Evolutionary conservation across 1,139 yeast genomes (phyloP).

Genomic region (Protomyces arabidopsidicola): DNA sequence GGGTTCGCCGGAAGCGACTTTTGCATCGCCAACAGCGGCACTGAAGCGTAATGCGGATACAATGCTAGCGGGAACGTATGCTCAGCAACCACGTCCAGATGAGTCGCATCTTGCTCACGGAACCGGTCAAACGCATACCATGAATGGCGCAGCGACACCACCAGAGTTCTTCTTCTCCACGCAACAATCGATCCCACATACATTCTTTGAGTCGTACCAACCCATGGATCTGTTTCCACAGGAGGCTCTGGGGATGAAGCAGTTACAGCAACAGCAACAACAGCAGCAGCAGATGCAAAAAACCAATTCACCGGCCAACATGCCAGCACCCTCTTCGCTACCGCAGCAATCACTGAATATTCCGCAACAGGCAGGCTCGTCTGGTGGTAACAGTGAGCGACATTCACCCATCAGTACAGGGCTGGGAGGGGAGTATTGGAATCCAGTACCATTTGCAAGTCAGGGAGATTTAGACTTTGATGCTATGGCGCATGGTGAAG

Average conservation of each 20-base stretch:
- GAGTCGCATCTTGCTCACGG: neutral
- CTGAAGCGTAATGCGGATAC: conserved; percentile 13
- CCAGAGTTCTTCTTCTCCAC: conserved; percentile 41
- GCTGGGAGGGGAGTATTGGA: conserved; percentile 16
- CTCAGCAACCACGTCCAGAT: neutral
- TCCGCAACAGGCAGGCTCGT: neutral
- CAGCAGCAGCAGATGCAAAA: conserved; percentile 1
- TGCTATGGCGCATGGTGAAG: conserved; percentile 2
- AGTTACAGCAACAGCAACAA: neutral
- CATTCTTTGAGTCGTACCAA: conserved; percentile 40
- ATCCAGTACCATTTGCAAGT: conserved; percentile 5
- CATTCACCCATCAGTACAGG: neutral
- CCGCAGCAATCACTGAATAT: neutral
- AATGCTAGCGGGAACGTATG: conserved; percentile 6
- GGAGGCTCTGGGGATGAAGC: conserved; percentile 7
- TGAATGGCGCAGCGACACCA: conserved; percentile 28
- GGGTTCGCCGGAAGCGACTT: neutral
- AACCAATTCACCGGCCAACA: conserved; percentile 4
- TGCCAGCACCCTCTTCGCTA: conserved; percentile 1
- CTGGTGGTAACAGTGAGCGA: neutral
- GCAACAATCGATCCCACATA: conserved; percentile 37
- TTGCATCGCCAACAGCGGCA: neutral
- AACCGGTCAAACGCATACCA: neutral
- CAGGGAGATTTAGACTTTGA: conserved; percentile 23
- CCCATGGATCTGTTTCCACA: conserved; percentile 44